phyloP scores from a whole-genome alignment of 495 filamentous ascomycete genomes.

The Annulohypoxylon stygium region DNA sequence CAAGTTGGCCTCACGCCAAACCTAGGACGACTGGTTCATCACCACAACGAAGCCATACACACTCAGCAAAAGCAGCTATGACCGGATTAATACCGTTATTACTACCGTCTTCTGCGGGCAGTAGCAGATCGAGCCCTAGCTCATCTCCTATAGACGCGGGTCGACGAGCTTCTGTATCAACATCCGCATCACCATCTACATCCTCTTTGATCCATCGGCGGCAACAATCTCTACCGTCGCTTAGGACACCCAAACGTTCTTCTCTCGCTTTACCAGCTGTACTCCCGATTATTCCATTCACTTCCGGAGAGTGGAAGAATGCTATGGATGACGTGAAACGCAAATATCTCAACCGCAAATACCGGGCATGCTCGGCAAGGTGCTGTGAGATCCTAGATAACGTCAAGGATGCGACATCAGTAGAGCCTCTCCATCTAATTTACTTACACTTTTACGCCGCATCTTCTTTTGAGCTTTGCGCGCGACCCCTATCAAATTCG shows the following conservation, averaged over 20 bases:
- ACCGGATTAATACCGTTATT: constrained; percentile 44
- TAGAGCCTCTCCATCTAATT: constrained; percentile 64
- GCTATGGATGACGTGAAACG: constrained; percentile 61
- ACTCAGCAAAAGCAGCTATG: constrained; percentile 31
- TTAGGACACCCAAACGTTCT: constrained; percentile 22
- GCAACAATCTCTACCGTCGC: constrained; percentile 44
- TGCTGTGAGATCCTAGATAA: constrained; percentile 62
- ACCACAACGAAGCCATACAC: background rate
- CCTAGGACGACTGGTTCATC: constrained; percentile 1
- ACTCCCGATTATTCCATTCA: constrained; percentile 34
- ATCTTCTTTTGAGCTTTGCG: constrained; percentile 64
- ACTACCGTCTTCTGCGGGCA: constrained; percentile 37
- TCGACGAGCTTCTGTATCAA: constrained; percentile 27
- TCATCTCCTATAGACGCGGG: constrained; percentile 20
- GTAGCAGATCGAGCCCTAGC: constrained; percentile 12
- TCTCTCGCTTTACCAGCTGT: constrained; percentile 23
- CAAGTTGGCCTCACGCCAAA: constrained; percentile 12
- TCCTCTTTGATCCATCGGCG: constrained; percentile 33
- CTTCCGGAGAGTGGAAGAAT: constrained; percentile 57
- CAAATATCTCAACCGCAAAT: constrained; percentile 58
- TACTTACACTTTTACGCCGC: constrained; percentile 69
- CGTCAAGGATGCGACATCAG: constrained; percentile 55
- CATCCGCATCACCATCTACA: constrained; percentile 10
- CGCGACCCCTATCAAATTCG: constrained; percentile 59
- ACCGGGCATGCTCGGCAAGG: constrained; percentile 60